Conservation (phyloP, 129 eudicot genomes). For the Deinandra increscens region DNA sequence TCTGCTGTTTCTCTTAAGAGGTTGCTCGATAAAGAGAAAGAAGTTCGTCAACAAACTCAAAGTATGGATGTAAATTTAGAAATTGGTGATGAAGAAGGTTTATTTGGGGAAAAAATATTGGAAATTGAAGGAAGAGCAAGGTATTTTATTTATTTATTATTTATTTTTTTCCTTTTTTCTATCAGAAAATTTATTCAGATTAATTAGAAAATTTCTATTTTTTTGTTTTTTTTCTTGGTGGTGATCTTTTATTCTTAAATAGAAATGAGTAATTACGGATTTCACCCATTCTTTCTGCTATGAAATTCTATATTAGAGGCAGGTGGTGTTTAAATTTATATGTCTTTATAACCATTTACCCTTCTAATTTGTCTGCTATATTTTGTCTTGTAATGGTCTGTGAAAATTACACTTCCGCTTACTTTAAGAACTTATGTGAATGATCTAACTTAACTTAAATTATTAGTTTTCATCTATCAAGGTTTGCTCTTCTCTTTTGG, state of each 20-base stretch:
- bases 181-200: slow-evolving; percentile 3
- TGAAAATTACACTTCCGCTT: slow-evolving; percentile 19
- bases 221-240: background rate
- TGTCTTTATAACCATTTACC: slow-evolving; percentile 18
- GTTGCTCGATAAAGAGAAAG: no score
- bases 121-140: no score
- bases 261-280: background rate
- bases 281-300: background rate
- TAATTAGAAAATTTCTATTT: background rate
- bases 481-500: slow-evolving; percentile 22
- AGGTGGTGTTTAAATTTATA: slow-evolving; percentile 15
- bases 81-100: no score
- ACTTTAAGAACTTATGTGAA: slow-evolving; percentile 20
- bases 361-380: slow-evolving; percentile 25
- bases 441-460: slow-evolving; percentile 24
- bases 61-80: no score
- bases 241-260: background rate
- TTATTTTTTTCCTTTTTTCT: no score
- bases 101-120: no score
- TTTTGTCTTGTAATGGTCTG: slow-evolving; percentile 11
- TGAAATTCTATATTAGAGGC: background rate
- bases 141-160: no score
- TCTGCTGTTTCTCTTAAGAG: no score
- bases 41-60: no score
- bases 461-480: slow-evolving; percentile 19